Conservation (phyloP, 208 protist genomes). For the Trypanosoma vivax region DNA sequence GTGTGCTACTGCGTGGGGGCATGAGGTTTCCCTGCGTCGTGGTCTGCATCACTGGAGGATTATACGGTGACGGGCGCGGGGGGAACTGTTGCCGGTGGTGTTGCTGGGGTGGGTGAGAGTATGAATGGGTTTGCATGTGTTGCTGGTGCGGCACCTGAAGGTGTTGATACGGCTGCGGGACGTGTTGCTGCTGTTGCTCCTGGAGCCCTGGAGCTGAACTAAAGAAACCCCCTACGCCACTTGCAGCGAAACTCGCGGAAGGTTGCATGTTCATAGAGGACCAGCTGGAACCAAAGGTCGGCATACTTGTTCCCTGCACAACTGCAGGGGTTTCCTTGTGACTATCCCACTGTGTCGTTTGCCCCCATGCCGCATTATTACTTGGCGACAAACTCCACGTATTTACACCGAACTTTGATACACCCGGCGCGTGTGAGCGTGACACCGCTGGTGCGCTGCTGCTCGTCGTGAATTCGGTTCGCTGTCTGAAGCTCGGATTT, state of each 20-base stretch:
- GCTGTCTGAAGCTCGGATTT: too few species aligned
- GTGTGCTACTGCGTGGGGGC: background rate
- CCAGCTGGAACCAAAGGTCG: background rate
- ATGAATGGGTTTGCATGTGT: background rate
- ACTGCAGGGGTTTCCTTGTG: background rate
- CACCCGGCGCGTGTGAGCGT: too few species aligned
- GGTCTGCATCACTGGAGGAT: background rate
- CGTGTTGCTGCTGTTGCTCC: background rate
- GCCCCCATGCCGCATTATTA: background rate
- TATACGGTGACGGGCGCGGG: background rate
- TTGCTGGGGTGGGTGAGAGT: constrained; percentile 11
- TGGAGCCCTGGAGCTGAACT: background rate
- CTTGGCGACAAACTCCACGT: constrained; percentile 7
- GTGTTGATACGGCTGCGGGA: background rate
- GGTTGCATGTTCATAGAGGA: constrained; percentile 8
- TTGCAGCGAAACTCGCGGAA: constrained; percentile 8
- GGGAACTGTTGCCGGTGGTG: constrained; percentile 7
- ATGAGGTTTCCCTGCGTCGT: background rate
- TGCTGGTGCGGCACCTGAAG: background rate
- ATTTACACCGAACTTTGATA: constrained; percentile 1
- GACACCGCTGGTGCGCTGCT: too few species aligned
- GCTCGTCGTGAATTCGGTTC: too few species aligned
- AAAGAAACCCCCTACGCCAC: background rate
- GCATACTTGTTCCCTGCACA: background rate
- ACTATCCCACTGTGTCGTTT: constrained; percentile 1